These are phyloP conservation scores for Cryptomeria japonica DNA, from an alignment of 75 land plant species.

Conservation along the genomic window DNA sequence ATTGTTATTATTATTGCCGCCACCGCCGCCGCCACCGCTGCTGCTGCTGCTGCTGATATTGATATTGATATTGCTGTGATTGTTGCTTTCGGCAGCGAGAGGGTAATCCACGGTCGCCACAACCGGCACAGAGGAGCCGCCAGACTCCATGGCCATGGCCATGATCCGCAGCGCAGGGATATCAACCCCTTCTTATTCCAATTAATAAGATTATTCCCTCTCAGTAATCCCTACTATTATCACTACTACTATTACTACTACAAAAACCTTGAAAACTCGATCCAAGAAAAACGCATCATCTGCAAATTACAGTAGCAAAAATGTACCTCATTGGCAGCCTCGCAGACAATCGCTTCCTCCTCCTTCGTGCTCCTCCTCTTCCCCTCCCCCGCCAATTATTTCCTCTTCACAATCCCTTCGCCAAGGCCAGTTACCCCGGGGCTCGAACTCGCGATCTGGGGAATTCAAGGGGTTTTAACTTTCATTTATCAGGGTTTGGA, in stretches of 20 bases:
- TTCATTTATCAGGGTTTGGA: neutral
- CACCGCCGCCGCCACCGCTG: neutral
- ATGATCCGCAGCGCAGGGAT: neutral
- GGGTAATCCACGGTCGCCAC: neutral
- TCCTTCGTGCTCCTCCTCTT: neutral
- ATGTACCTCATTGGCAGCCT: neutral
- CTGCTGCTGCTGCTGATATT: too few relatives aligned
- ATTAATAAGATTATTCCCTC: neutral
- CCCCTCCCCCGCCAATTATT: slow-evolving; percentile 2
- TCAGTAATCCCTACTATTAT: neutral
- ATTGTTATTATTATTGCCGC: neutral
- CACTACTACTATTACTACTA: neutral
- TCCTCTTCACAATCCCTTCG: neutral
- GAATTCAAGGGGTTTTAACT: neutral
- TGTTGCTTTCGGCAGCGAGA: neutral
- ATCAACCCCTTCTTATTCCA: neutral
- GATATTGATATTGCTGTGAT: neutral
- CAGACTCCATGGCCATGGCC: slow-evolving; percentile 8
- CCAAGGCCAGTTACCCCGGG: neutral
- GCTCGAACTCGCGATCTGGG: neutral
- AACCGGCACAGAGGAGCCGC: neutral
- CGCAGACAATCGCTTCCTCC: neutral
- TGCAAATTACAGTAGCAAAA: neutral
- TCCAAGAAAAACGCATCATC: neutral
- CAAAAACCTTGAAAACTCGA: neutral